Evolutionary conservation across 108 stramenopile genomes (phyloP).

Genomic region (Pseudonitzschia delicatissima): DNA sequence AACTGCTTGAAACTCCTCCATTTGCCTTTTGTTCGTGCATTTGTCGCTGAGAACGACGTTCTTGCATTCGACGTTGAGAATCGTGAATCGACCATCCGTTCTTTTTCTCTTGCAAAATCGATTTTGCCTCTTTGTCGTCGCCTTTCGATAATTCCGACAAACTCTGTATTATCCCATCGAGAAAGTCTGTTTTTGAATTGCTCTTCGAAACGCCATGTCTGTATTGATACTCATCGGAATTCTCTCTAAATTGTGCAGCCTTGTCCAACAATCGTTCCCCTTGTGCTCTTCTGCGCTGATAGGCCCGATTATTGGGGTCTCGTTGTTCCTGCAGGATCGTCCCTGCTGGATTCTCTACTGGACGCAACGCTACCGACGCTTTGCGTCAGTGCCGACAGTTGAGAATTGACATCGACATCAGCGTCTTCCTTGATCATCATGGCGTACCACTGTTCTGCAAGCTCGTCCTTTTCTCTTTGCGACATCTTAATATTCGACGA

Average conservation of each 20-base stretch:
- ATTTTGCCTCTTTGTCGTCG: not conserved
- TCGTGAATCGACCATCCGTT: not conserved
- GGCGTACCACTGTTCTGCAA: constrained; percentile 7
- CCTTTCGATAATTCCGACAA: not conserved
- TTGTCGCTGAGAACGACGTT: too few relatives aligned
- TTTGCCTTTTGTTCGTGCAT: too few relatives aligned
- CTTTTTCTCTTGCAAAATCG: not conserved
- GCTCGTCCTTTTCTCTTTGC: not conserved
- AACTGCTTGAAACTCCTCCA: too few relatives aligned
- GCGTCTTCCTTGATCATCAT: not conserved
- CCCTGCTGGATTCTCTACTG: not conserved
- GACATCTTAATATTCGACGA: too few relatives aligned
- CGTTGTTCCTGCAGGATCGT: not conserved
- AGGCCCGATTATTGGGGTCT: too few relatives aligned
- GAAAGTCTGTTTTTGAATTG: not conserved
- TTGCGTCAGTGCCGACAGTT: not conserved
- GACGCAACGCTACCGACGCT: not conserved
- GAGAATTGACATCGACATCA: not conserved
- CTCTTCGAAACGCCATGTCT: not conserved
- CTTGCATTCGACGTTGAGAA: not conserved
- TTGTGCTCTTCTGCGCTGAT: not conserved
- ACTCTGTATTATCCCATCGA: constrained; percentile 6
- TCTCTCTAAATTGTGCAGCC: not conserved
- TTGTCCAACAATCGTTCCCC: not conserved
- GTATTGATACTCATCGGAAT: not conserved